phyloP scores from a whole-genome alignment of 441 rosid genomes.

The Hura crepitans region DNA sequence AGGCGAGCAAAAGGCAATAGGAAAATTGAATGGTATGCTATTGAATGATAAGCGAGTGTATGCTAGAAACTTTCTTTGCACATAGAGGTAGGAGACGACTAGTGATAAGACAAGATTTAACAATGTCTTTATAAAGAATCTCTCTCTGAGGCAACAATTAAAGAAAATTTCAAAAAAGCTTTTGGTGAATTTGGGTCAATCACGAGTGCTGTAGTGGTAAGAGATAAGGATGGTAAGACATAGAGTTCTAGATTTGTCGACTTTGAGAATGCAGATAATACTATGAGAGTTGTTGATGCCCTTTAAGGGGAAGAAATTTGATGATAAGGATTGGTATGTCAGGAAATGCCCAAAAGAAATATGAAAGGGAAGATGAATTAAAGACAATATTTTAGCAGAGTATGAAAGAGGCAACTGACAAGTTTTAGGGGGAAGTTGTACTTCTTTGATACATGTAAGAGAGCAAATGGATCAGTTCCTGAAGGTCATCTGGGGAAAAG shows the following conservation, averaged over 20 bases:
- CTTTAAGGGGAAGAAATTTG: conserved; percentile 58
- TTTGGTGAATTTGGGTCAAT: conserved; percentile 74
- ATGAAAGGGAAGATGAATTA: conserved; percentile 64
- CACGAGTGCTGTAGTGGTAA: conserved; percentile 60
- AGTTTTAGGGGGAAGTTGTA: conserved; percentile 44
- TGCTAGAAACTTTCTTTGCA: conserved; percentile 78
- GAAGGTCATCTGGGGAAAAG: no score
- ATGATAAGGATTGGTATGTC: conserved; percentile 66
- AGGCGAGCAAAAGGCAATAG: conserved; percentile 67
- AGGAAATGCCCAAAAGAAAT: conserved; percentile 64
- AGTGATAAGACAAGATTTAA: conserved; percentile 46
- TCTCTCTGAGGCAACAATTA: conserved; percentile 63
- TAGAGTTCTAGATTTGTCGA: conserved; percentile 71
- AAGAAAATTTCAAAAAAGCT: conserved; percentile 57
- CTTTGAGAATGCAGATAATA: conserved; percentile 62
- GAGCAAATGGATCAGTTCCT: no score
- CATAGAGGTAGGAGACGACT: conserved; percentile 66
- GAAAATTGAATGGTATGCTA: conserved; percentile 75
- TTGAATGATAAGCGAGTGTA: conserved; percentile 85
- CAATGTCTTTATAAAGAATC: conserved; percentile 77
- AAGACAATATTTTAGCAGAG: conserved; percentile 58
- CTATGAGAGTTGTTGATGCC: conserved; percentile 61
- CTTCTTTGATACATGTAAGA: no score
- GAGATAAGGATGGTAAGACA: conserved; percentile 58
- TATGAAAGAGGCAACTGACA: conserved; percentile 55